Evolutionary conservation across 352 stramenopile species (phyloP).

Genomic region (Salisapilia sapeloensis): DNA sequence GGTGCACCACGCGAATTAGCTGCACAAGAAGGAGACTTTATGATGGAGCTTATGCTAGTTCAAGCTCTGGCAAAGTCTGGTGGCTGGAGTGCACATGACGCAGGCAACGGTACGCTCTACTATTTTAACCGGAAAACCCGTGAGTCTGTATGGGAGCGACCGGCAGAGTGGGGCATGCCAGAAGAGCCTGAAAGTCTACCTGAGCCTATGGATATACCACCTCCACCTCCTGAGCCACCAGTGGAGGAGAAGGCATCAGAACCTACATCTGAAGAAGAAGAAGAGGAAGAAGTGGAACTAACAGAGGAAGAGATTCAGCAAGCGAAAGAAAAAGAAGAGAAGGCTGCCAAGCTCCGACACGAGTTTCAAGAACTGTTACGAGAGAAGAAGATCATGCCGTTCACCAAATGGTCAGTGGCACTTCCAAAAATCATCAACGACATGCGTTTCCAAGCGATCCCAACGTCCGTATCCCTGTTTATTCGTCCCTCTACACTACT

Average conservation of each 20-base stretch:
- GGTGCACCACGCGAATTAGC: constrained; percentile 22
- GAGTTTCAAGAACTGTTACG: constrained; percentile 55
- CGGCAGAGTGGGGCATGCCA: constrained; percentile 28
- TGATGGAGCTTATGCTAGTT: constrained; percentile 77
- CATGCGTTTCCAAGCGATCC: constrained; percentile 44
- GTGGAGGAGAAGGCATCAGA: constrained; percentile 2
- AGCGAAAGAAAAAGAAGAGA: constrained; percentile 15
- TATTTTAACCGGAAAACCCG: constrained; percentile 66
- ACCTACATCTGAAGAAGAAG: neutral
- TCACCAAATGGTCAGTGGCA: constrained; percentile 66
- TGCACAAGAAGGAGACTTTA: constrained; percentile 41
- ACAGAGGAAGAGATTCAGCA: constrained; percentile 9
- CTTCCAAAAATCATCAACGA: constrained; percentile 58
- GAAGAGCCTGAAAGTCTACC: constrained; percentile 3
- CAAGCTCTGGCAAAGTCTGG: constrained; percentile 41
- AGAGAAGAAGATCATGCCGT: constrained; percentile 76
- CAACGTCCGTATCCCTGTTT: constrained; percentile 12
- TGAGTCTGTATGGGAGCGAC: constrained; percentile 51
- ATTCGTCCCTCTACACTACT: neutral
- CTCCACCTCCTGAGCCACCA: constrained; percentile 7
- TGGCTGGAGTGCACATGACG: constrained; percentile 51
- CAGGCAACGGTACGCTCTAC: constrained; percentile 53
- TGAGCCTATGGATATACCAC: constrained; percentile 5
- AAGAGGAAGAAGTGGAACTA: constrained; percentile 5
- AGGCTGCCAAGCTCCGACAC: constrained; percentile 32